Conservation (phyloP, 441 rosid genomes). For the California macrophylla region DNA sequence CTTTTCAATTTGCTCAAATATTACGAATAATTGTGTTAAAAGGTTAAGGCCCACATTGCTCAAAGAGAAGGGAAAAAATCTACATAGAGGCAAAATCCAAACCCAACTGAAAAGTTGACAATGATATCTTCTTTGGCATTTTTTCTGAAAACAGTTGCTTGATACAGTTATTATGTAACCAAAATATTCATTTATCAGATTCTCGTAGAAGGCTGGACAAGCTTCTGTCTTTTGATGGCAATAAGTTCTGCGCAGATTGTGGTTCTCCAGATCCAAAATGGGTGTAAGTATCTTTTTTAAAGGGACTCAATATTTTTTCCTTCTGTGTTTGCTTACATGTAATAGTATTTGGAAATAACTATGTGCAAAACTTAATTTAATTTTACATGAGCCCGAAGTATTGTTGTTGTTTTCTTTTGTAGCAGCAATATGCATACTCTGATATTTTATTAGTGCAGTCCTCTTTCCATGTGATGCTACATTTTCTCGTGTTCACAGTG, state of each 20-base stretch:
- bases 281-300: conserved; percentile 58
- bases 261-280: conserved; percentile 94
- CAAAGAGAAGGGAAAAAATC: not conserved
- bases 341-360: not conserved
- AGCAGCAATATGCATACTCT: not conserved
- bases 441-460: not conserved
- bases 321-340: not conserved
- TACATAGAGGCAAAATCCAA: not conserved
- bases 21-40: not conserved
- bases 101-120: too few species aligned
- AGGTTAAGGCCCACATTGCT: not conserved
- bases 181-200: conserved; percentile 32
- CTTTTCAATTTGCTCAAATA: not conserved
- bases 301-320: not conserved
- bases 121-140: not conserved
- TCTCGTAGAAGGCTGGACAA: conserved; percentile 52
- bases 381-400: not conserved
- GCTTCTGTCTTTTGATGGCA: conserved; percentile 43
- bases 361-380: not conserved
- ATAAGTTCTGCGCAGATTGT: conserved; percentile 81
- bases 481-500: not conserved
- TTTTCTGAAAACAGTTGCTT: not conserved
- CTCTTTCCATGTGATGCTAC: not conserved
- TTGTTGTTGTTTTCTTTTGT: not conserved
- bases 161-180: not conserved